A percentile compares a stretch with the other conserved stretches of the same genome.
These are phyloP conservation scores for Fusarium sp. DNA, from an alignment of 2,329 filamentous ascomycete species.

Conservation along the genomic window DNA sequence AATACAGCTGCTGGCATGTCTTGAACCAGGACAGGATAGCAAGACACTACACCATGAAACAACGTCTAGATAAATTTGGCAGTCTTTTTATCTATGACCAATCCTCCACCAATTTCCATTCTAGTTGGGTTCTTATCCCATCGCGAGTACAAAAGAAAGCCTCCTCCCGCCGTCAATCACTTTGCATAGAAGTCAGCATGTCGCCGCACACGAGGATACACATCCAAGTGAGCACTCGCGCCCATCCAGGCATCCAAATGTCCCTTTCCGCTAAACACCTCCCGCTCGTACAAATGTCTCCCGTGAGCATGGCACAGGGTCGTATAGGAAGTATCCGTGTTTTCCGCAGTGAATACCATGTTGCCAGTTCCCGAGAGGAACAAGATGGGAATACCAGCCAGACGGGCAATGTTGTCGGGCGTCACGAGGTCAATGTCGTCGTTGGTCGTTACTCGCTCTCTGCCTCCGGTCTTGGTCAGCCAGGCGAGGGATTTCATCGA, in stretches of 20 bases:
- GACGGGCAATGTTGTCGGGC: constrained; percentile 57
- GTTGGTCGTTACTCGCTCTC: constrained; percentile 63
- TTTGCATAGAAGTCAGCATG: constrained; percentile 10
- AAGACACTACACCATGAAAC: no score
- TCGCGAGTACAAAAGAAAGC: no score
- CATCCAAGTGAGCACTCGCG: constrained; percentile 26
- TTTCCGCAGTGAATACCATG: constrained; percentile 37
- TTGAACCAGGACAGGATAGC: no score
- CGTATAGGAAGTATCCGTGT: constrained; percentile 40
- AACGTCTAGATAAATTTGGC: background rate
- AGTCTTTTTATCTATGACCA: background rate
- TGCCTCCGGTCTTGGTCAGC: constrained; percentile 64
- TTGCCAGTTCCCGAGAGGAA: constrained; percentile 35
- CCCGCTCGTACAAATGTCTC: constrained; percentile 39
- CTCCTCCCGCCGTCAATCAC: background rate
- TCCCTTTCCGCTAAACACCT: constrained; percentile 38
- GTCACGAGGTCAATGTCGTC: constrained; percentile 59
- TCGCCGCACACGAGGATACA: constrained; percentile 34
- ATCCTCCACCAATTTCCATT: background rate
- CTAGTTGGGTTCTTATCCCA: background rate
- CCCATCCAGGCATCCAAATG: constrained; percentile 45
- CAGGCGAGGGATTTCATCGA: constrained; percentile 66
- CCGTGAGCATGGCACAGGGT: constrained; percentile 36
- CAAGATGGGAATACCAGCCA: constrained; percentile 63
- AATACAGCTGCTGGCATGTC: no score